Evolutionary conservation across 352 stramenopile genomes (phyloP).

Genomic region (Phytophthora sojae): DNA sequence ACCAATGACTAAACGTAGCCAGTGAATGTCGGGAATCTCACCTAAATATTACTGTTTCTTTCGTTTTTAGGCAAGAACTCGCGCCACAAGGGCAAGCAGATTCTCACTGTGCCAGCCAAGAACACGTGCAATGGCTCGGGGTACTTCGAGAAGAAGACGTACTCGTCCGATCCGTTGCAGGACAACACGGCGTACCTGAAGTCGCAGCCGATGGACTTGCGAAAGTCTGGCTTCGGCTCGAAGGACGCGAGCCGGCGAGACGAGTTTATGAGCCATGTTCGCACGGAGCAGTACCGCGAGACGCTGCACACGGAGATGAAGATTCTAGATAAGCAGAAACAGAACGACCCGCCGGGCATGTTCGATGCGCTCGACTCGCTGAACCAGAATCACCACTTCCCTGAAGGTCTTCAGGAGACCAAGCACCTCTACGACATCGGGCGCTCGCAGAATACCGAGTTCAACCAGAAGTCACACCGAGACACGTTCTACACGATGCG

Average conservation of each 20-base stretch:
- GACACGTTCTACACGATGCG: slow-evolving; percentile 88
- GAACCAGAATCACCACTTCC: slow-evolving; percentile 63
- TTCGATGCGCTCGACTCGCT: slow-evolving; percentile 56
- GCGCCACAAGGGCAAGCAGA: slow-evolving; percentile 81
- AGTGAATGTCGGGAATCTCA: not conserved
- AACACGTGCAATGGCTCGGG: slow-evolving; percentile 84
- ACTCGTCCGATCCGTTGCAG: slow-evolving; percentile 86
- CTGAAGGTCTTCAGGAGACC: slow-evolving; percentile 75
- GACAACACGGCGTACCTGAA: slow-evolving; percentile 91
- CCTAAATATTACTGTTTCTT: not conserved
- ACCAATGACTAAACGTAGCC: not conserved
- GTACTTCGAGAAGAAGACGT: slow-evolving; percentile 89
- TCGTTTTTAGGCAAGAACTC: slow-evolving; percentile 56
- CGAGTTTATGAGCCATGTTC: slow-evolving; percentile 92
- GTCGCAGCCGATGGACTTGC: slow-evolving; percentile 84
- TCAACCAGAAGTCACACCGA: slow-evolving; percentile 86
- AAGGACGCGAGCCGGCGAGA: slow-evolving; percentile 91
- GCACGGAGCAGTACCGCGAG: slow-evolving; percentile 91
- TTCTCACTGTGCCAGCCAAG: slow-evolving; percentile 74
- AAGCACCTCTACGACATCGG: slow-evolving; percentile 87
- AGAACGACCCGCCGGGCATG: slow-evolving; percentile 39
- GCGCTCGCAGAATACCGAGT: slow-evolving; percentile 79
- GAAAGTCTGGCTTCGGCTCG: slow-evolving; percentile 92
- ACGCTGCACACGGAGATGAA: slow-evolving; percentile 87
- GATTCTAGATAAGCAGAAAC: slow-evolving; percentile 79